phyloP scores from a whole-genome alignment of 208 protist genomes.

The Polymyxa betae region DNA sequence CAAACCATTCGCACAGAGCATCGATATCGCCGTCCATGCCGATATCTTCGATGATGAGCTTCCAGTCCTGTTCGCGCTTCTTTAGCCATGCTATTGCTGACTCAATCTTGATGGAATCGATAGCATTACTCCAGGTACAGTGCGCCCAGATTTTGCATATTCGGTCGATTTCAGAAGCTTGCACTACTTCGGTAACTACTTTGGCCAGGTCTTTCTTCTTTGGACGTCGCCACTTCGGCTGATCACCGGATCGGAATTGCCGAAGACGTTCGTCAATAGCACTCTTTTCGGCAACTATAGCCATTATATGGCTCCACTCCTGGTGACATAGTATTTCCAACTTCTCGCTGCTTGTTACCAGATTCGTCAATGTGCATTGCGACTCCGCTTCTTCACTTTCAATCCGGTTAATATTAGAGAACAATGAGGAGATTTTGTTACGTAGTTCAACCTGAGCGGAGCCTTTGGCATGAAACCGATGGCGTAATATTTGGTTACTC shows the following conservation, averaged over 20 bases:
- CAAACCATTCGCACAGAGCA: slow-evolving; percentile 23
- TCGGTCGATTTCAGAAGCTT: not conserved
- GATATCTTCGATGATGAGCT: not conserved
- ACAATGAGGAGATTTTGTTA: not conserved
- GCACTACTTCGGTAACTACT: not conserved
- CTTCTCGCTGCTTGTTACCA: slow-evolving; percentile 19
- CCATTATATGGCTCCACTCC: not conserved
- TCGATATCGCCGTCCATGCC: slow-evolving; percentile 1
- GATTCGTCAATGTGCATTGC: not conserved
- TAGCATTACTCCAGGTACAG: slow-evolving; percentile 27
- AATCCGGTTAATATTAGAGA: not conserved
- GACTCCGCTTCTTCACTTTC: not conserved
- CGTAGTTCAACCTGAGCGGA: not conserved
- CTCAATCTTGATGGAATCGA: slow-evolving; percentile 26
- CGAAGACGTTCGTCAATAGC: not conserved
- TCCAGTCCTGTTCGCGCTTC: not conserved
- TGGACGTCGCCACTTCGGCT: not conserved
- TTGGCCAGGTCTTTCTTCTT: not conserved
- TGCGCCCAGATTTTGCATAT: slow-evolving; percentile 24
- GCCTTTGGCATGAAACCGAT: not conserved
- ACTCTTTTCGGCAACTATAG: not conserved
- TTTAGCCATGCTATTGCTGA: not conserved
- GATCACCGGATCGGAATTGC: not conserved
- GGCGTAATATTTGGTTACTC: not conserved
- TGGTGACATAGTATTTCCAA: not conserved